Conservation (phyloP, 352 stramenopile genomes). For the Globisporangium nodosum region DNA sequence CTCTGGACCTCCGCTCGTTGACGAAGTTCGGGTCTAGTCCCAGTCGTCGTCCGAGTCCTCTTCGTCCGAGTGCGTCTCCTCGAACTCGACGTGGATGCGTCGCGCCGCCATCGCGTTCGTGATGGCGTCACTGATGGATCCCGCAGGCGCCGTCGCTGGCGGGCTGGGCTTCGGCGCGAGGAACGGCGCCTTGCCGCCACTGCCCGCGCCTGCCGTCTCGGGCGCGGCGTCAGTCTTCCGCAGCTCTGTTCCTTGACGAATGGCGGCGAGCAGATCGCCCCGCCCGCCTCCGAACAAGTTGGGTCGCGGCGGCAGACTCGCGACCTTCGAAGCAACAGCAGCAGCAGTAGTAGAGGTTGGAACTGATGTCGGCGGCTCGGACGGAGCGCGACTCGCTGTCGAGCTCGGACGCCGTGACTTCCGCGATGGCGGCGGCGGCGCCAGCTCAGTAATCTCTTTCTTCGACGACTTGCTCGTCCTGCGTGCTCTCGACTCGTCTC, state of each 20-base stretch:
- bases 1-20: no score
- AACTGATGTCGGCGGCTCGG: neutral
- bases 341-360: conserved; percentile 5
- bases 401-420: conserved; percentile 15
- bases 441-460: conserved; percentile 15
- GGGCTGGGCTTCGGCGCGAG: neutral
- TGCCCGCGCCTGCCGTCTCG: neutral
- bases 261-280: conserved; percentile 72
- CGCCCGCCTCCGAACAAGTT: conserved; percentile 65
- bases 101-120: conserved; percentile 74
- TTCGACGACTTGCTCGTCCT: conserved; percentile 18
- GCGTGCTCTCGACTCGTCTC: conserved; percentile 14
- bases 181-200: neutral
- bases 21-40: conserved; percentile 26
- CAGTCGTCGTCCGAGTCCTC: conserved; percentile 78
- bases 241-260: conserved; percentile 58
- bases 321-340: conserved; percentile 13
- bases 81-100: conserved; percentile 79
- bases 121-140: conserved; percentile 75
- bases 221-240: conserved; percentile 26
- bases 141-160: conserved; percentile 25
- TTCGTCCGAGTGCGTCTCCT: conserved; percentile 54
- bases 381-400: conserved; percentile 6
- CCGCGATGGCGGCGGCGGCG: conserved; percentile 7
- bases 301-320: conserved; percentile 47